A percentile compares a stretch with the other conserved stretches of the same genome.
These are phyloP conservation scores for Xylaria scruposa DNA, from an alignment of 495 filamentous ascomycete genomes.

Conservation along the genomic window DNA sequence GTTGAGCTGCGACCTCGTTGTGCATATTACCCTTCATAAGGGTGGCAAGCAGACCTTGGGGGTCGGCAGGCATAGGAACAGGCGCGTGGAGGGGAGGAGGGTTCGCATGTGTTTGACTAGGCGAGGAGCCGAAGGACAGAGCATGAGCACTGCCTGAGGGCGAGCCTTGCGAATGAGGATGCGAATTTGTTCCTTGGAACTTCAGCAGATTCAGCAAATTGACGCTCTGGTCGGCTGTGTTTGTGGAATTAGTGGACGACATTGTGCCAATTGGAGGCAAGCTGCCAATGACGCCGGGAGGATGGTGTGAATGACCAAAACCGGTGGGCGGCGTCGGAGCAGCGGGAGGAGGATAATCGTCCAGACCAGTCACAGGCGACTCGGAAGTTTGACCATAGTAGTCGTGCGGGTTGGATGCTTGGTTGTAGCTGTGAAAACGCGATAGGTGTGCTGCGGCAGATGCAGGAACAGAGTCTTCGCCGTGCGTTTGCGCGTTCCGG, in stretches of 20 bases:
- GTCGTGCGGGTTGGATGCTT: constrained; percentile 41
- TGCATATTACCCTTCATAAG: constrained; percentile 58
- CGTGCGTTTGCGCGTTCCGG: constrained; percentile 33
- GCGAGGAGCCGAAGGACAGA: constrained; percentile 29
- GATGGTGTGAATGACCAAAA: constrained; percentile 49
- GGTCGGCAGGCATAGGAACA: constrained; percentile 53
- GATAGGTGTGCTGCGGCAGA: constrained; percentile 35
- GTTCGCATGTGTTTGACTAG: constrained; percentile 26
- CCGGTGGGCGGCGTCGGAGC: constrained; percentile 53
- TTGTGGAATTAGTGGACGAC: constrained; percentile 39
- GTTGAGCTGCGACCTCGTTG: constrained; percentile 37
- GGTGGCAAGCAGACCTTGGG: constrained; percentile 58
- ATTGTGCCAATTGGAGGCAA: constrained; percentile 51
- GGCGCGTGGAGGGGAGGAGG: constrained; percentile 54
- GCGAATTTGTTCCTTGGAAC: constrained; percentile 55
- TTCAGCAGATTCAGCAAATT: constrained; percentile 87
- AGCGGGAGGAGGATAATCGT: constrained; percentile 53
- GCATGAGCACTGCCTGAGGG: constrained; percentile 28
- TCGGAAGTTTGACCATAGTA: constrained; percentile 49
- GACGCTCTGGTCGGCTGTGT: constrained; percentile 65
- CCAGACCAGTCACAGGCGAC: constrained; percentile 42
- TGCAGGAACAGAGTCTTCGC: constrained; percentile 31
- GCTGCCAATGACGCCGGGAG: constrained; percentile 38
- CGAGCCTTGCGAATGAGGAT: constrained; percentile 42
- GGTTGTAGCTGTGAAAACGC: constrained; percentile 44